A percentile compares a stretch with the other conserved stretches of the same genome.
phyloP scores from a whole-genome alignment of 805 yeast genomes.

The Kodamaea laetipori region DNA sequence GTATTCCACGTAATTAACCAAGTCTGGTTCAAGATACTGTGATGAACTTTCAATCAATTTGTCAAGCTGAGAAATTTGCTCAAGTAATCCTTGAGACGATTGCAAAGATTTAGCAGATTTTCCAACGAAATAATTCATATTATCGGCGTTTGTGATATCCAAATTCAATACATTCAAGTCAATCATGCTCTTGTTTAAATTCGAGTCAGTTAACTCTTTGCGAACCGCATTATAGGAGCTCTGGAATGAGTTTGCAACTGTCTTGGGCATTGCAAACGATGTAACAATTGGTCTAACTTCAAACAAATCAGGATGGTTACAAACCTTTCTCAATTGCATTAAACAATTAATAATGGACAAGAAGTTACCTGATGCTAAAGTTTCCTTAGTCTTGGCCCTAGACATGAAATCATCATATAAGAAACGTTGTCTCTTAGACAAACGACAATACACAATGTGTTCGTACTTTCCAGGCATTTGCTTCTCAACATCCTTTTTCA shows the following conservation, averaged over 20 bases:
- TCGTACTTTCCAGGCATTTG: slow-evolving; percentile 99
- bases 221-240: slow-evolving; percentile 30
- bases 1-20: slow-evolving; percentile 52
- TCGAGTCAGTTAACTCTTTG: slow-evolving; percentile 23
- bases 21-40: slow-evolving; percentile 26
- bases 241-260: slow-evolving; percentile 55
- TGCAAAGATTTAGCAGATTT: slow-evolving; percentile 46
- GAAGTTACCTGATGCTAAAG: slow-evolving; percentile 91
- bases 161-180: slow-evolving; percentile 64
- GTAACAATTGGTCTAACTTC: slow-evolving; percentile 95
- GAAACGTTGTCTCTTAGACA: slow-evolving; percentile 89
- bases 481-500: slow-evolving; percentile 95
- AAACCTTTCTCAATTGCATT: slow-evolving; percentile 96
- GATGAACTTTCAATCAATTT: slow-evolving; percentile 28
- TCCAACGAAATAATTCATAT: slow-evolving; percentile 48
- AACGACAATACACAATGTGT: slow-evolving; percentile 87
- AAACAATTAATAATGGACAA: slow-evolving; percentile 93
- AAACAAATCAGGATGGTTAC: slow-evolving; percentile 96
- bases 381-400: slow-evolving; percentile 91
- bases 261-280: slow-evolving; percentile 72
- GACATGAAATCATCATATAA: slow-evolving; percentile 97
- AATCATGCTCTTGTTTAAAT: slow-evolving; percentile 23
- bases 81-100: slow-evolving; percentile 48
- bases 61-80: slow-evolving; percentile 47
- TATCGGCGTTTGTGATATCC: slow-evolving; percentile 50